Base-by-base conservation (phyloP, 2,329 filamentous ascomycete genomes). In the Sclerotinia borealis region DNA sequence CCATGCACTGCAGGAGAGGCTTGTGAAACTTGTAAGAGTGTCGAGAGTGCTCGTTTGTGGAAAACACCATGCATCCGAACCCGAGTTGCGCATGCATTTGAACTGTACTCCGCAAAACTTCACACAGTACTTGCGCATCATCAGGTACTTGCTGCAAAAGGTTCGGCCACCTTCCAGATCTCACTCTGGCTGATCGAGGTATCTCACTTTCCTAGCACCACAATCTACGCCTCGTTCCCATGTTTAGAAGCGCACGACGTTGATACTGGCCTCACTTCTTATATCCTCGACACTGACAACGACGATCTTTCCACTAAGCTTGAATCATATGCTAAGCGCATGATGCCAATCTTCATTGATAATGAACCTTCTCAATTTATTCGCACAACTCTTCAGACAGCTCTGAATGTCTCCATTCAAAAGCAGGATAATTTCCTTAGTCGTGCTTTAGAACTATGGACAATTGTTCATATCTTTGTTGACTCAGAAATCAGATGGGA, bases 21-120 rank as follows among this genome's bases (percentile, higher is more conserved):
- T 0, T 89, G 86, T 68, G 81, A 83, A 60, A 85, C 85, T 1
- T 89, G 86, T 66, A 80, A 81, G 65, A 87, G 85, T 69, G 85
- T 89, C 0, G 75, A 88, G 45, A 81, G 82, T 4, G 85, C 86
- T 0, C 80, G 86, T 10, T 80, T 88, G n/a, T 89, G 86, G 86
- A 83, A 81, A 65, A 82, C 81, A 3, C 83, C 84, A 11, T 89
- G 86, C 70, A 81, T 87, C 29, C 80, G 86, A 52, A 86, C 84
- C 9, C 82, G 84, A 60, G 77, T 88, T 25, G 82, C 83, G 9
- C 84, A 87, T 66, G 81, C 85, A 65, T 77, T 88, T 29, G 83
- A 86, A 60, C 77, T 88, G 15, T 88, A 87, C 71, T 85, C 84
- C 15, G 85, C 85, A 5, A 84, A 84, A 7, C 81, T 88, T 0